phyloP scores from a whole-genome alignment of 163 green algal species.

The Scenedesmus sp. region DNA sequence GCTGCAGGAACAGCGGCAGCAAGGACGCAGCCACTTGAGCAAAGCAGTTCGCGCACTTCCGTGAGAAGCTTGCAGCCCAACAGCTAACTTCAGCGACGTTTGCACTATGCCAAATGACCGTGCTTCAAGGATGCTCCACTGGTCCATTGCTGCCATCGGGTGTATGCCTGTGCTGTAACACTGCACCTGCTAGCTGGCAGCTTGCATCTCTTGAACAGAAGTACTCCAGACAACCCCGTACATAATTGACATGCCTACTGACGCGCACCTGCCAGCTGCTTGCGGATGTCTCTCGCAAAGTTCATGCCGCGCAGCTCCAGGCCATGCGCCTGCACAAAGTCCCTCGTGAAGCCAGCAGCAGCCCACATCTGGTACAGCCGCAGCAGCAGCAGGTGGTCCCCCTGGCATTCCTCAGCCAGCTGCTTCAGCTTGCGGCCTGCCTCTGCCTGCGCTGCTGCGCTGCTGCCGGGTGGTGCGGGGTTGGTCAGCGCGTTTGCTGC shows the following conservation, averaged over 20 bases:
- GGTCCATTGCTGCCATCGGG: too few relatives aligned
- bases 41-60: too few relatives aligned
- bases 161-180: too few relatives aligned
- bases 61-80: too few relatives aligned
- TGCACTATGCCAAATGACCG: too few relatives aligned
- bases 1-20: slow-evolving; percentile 2
- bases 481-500: neutral
- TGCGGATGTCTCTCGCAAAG: slow-evolving; percentile 87
- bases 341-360: slow-evolving; percentile 53
- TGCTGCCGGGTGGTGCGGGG: neutral
- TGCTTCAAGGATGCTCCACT: too few relatives aligned
- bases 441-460: neutral
- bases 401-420: slow-evolving; percentile 77
- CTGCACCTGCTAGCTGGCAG: neutral
- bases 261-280: slow-evolving; percentile 82
- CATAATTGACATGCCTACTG: neutral
- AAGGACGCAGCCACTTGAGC: neutral
- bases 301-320: slow-evolving; percentile 86
- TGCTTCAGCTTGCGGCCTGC: slow-evolving; percentile 29
- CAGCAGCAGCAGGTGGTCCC: slow-evolving; percentile 92
- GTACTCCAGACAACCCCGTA: neutral
- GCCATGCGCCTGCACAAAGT: slow-evolving; percentile 65
- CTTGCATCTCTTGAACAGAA: neutral
- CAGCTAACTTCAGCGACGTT: too few relatives aligned
- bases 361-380: slow-evolving; percentile 77